Conservation (phyloP, 805 yeast genomes). For the Komagataella pseudopastoris region DNA sequence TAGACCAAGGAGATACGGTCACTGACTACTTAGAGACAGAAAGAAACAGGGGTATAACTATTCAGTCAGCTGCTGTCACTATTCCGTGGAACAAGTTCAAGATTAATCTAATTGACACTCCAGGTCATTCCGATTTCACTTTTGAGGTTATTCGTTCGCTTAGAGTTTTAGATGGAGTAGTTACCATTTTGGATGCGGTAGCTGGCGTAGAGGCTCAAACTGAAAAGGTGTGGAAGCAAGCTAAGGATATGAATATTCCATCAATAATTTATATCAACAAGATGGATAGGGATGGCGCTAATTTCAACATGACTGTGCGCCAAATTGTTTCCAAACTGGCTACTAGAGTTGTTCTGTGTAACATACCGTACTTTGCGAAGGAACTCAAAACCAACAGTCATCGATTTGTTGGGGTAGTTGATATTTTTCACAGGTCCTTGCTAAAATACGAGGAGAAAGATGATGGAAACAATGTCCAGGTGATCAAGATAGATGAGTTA, state of each 20-base stretch:
- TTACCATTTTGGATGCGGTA: conserved; percentile 84
- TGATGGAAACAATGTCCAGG: conserved; percentile 39
- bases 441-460: conserved; percentile 18
- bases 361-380: conserved; percentile 54
- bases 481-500: conserved; percentile 20
- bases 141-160: conserved; percentile 87
- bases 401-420: conserved; percentile 58
- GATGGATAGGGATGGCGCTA: conserved; percentile 96
- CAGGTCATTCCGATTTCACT: conserved; percentile 96
- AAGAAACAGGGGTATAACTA: conserved; percentile 86
- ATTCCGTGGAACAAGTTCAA: conserved; percentile 65
- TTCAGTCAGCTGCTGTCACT: conserved; percentile 91
- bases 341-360: conserved; percentile 63
- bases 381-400: conserved; percentile 11
- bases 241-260: conserved; percentile 55
- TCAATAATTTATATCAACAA: conserved; percentile 74
- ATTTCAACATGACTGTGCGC: conserved; percentile 78
- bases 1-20: conserved; percentile 93
- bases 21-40: conserved; percentile 89
- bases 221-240: conserved; percentile 92
- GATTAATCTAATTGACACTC: conserved; percentile 88
- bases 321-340: conserved; percentile 68
- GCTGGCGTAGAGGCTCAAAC: conserved; percentile 99
- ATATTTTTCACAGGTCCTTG: conserved; percentile 29
- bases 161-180: conserved; percentile 89